Evolutionary conservation across 371 early-diverging fungal genomes (phyloP), one percentile per base, ranked within the genome.

Genomic region (Choanephora cucurbitarum): DNA sequence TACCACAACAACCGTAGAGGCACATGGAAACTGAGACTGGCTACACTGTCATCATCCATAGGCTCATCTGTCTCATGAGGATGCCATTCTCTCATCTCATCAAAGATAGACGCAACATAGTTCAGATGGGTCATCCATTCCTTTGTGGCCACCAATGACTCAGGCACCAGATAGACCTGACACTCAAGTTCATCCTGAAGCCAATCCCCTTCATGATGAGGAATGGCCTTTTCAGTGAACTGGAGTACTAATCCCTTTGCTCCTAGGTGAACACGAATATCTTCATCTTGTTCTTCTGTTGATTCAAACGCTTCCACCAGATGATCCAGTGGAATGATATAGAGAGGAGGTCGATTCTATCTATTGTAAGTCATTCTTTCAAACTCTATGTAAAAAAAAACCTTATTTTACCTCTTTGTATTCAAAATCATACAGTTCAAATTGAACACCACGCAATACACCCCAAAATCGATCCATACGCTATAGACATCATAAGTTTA

Each of bases 381-480:
- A n/a, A n/a, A n/a, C n/a, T n/a, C n/a, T n/a, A n/a, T n/a, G n/a
- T n/a, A n/a, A n/a, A n/a, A n/a, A n/a, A n/a, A n/a, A n/a, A n/a
- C n/a, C n/a, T 28, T 22, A 28, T 31, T 13, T 32, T 57, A 64
- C 68, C 48, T 68, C 60, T 55, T 57, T 66, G 44, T 70, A 70
- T 50, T 67, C 64, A 44, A 70, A 70, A 24, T 70, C 71, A 46
- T 67, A 67, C 7, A 70, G 22, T n/a, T 61, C 61, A 41, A 70
- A 58, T 37, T 70, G 61, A 46, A 56, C 62, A 13, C 61, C 67
- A 33, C 64, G 61, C n/a, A 70, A 47, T 17, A 67, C 57, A n/a
- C 67, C 71, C 71, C 71, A 70, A 34, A 66, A 70, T 14, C 71
- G 42, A 31, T 64, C 67, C 62, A 64, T 63, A 57, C 64, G 43